Conservation (phyloP, 2,329 filamentous ascomycete genomes). For the Fusarium phyllophilum region DNA sequence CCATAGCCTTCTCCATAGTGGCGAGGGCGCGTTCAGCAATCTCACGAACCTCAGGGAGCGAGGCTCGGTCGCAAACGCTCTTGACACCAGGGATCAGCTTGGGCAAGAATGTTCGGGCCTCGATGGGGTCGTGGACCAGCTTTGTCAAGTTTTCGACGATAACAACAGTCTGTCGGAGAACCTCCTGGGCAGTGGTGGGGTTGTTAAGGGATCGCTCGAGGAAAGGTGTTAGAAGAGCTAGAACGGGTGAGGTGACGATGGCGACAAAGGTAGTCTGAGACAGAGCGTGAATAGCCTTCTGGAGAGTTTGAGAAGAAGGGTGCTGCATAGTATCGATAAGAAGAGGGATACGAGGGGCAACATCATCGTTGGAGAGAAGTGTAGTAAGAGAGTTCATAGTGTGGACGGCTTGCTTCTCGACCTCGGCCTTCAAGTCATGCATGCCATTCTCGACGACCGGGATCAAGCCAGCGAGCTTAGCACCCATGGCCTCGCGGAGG, state of each 20-base stretch:
- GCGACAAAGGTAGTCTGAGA: conserved; percentile 99
- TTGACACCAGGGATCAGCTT: conserved; percentile 96
- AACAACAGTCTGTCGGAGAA: conserved; percentile 93
- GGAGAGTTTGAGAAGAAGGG: conserved; percentile 85
- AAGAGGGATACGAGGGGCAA: conserved; percentile 89
- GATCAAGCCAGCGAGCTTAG: conserved; percentile 85
- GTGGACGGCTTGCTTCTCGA: conserved; percentile 87
- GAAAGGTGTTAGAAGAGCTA: conserved; percentile 92
- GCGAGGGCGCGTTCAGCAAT: conserved; percentile 82
- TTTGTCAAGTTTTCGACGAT: conserved; percentile 99
- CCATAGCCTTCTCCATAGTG: conserved; percentile 96
- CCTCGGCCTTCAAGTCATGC: conserved; percentile 94
- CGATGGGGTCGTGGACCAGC: conserved; percentile 93
- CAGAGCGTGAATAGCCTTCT: conserved; percentile 96
- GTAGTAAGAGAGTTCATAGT: conserved; percentile 92
- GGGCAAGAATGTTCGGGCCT: conserved; percentile 93
- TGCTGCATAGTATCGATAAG: conserved; percentile 96
- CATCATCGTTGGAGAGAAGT: conserved; percentile 95
- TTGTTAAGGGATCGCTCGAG: conserved; percentile 94
- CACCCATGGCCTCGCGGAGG: conserved; percentile 89
- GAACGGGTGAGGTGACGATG: conserved; percentile 92
- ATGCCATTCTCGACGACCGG: conserved; percentile 92
- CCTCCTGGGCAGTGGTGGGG: conserved; percentile 90
- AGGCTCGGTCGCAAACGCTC: conserved; percentile 85
- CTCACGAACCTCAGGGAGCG: conserved; percentile 93